Evolutionary conservation across 257 asterid species (phyloP).

Genomic region (Fraxinus anomala): DNA sequence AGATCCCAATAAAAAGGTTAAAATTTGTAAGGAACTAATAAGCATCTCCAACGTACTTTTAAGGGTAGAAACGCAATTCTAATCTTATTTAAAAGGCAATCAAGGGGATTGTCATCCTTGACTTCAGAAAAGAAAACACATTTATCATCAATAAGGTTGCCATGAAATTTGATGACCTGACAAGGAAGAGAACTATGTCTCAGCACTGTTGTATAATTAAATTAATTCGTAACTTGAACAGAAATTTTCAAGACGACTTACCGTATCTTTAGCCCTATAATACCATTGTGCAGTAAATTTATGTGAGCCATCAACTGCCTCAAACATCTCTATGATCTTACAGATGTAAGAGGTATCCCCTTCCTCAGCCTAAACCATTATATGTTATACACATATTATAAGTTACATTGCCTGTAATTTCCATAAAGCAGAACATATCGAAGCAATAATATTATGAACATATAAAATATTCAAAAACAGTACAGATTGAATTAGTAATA

Average conservation of each 20-base stretch:
- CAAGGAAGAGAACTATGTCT: constrained; percentile 8
- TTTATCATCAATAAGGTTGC: constrained; percentile 41
- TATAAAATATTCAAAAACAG: not conserved
- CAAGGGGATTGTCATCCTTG: constrained; percentile 67
- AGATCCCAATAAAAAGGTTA: not conserved
- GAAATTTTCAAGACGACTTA: constrained; percentile 27
- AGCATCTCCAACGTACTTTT: constrained; percentile 38
- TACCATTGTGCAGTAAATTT: constrained; percentile 73
- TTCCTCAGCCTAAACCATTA: constrained; percentile 46
- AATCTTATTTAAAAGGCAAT: constrained; percentile 53
- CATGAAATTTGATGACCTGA: constrained; percentile 53
- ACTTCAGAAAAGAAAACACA: constrained; percentile 72
- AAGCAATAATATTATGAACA: not conserved
- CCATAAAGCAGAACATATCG: not conserved
- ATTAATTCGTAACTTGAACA: not conserved
- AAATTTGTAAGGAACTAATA: not conserved
- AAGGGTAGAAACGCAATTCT: constrained; percentile 37
- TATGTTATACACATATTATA: not conserved
- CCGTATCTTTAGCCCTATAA: constrained; percentile 76
- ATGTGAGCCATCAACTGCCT: constrained; percentile 48
- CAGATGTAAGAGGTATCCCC: constrained; percentile 52
- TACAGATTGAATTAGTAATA: not conserved
- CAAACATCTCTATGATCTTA: constrained; percentile 66
- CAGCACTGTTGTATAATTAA: not conserved
- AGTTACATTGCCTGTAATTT: not conserved